Evolutionary conservation across 148 eudicot genomes (phyloP).

Genomic region (Rhododendron ferrugineum): DNA sequence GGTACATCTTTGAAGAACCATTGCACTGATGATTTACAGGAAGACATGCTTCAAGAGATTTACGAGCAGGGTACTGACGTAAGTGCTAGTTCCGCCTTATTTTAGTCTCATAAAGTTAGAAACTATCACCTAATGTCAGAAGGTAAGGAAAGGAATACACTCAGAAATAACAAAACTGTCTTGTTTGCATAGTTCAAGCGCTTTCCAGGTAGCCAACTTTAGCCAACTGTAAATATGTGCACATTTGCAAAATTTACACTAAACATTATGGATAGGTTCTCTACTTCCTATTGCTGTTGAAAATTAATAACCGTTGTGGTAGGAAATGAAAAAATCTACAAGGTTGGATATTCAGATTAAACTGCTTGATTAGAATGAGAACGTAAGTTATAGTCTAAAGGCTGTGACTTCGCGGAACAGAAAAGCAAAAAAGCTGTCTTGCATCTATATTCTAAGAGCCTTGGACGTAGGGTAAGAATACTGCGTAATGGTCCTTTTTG

Average conservation of each 20-base stretch:
- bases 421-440: neutral
- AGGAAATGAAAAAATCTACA: neutral
- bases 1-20: slow-evolving; percentile 24
- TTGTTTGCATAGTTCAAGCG: neutral
- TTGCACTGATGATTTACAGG: slow-evolving; percentile 41
- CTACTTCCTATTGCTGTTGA: neutral
- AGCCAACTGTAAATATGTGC: neutral
- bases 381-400: neutral
- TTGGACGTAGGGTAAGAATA: neutral
- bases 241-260: neutral
- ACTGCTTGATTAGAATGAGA: neutral
- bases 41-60: slow-evolving; percentile 45
- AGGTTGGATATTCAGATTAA: neutral
- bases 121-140: neutral
- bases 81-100: slow-evolving; percentile 20
- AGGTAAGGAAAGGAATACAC: neutral
- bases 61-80: slow-evolving; percentile 45
- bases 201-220: neutral
- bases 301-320: neutral
- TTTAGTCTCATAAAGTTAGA: neutral
- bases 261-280: neutral
- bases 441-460: neutral
- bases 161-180: neutral
- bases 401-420: neutral
- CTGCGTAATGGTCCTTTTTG: neutral